Evolutionary conservation across 176 grass and related monocot species (phyloP).

Genomic region (Pharus latifolius): DNA sequence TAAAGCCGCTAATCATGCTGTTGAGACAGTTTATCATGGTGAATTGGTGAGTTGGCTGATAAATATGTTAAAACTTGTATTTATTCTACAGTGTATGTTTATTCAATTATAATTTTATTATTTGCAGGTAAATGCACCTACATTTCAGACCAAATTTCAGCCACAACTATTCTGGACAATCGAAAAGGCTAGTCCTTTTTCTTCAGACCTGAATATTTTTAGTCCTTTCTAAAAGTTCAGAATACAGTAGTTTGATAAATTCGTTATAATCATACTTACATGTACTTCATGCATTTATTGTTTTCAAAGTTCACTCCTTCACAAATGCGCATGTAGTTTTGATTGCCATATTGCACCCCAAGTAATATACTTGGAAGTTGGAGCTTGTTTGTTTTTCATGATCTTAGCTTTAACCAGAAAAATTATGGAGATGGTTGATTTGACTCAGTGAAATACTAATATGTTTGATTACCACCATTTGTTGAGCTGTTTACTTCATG

Average conservation of each 20-base stretch:
- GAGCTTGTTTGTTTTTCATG: background rate
- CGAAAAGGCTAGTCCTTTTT: conserved; percentile 45
- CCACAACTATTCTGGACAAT: conserved; percentile 67
- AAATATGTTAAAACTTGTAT: background rate
- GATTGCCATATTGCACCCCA: background rate
- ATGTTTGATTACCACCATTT: background rate
- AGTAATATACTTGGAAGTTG: background rate
- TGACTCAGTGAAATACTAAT: background rate
- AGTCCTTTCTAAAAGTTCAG: background rate
- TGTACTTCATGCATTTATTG: too few relatives aligned
- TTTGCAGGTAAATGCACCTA: conserved; percentile 30
- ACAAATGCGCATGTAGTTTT: background rate
- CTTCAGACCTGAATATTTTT: conserved; percentile 4
- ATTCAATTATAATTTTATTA: background rate
- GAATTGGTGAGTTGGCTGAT: conserved; percentile 39
- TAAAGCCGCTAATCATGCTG: conserved; percentile 37
- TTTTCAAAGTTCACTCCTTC: background rate
- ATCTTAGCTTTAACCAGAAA: background rate
- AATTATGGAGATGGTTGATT: background rate
- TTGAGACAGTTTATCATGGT: conserved; percentile 53
- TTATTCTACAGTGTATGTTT: background rate
- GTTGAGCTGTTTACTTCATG: conserved; percentile 9
- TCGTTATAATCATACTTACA: too few relatives aligned
- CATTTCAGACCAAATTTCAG: conserved; percentile 70
- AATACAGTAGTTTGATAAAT: too few relatives aligned